phyloP scores from a whole-genome alignment of 768 basidiomycete species.

The Krasilnikovozyma curviuscula region DNA sequence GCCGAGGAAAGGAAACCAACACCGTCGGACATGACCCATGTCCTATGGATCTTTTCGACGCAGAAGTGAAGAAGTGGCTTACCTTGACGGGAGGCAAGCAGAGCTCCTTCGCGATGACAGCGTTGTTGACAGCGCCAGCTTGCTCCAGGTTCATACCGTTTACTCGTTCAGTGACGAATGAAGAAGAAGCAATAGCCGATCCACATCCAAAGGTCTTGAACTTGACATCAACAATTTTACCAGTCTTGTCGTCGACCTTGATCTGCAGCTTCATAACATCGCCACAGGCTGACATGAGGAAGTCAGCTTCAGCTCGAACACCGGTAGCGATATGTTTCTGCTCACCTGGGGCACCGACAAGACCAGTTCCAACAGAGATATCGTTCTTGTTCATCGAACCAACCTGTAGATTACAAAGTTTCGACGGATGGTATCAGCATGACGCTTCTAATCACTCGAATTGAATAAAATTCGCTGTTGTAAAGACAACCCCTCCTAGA shows the following conservation, averaged over 20 bases:
- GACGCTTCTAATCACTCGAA: background rate
- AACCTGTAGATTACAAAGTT: slow-evolving; percentile 47
- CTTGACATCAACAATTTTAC: slow-evolving; percentile 78
- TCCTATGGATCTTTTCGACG: slow-evolving; percentile 11
- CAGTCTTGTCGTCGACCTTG: slow-evolving; percentile 73
- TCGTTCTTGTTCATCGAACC: slow-evolving; percentile 88
- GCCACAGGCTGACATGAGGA: slow-evolving; percentile 45
- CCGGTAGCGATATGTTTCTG: background rate
- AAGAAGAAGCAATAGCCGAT: slow-evolving; percentile 79
- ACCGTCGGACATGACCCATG: background rate
- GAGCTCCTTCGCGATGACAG: slow-evolving; percentile 94
- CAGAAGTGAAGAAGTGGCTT: slow-evolving; percentile 5
- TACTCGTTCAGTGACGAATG: slow-evolving; percentile 97
- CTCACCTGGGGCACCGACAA: slow-evolving; percentile 84
- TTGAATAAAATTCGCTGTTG: background rate
- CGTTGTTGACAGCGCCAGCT: slow-evolving; percentile 93
- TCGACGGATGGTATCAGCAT: slow-evolving; percentile 9
- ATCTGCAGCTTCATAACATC: slow-evolving; percentile 99
- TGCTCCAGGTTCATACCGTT: slow-evolving; percentile 84
- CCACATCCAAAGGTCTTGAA: slow-evolving; percentile 99
- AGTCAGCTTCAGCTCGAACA: background rate
- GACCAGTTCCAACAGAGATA: slow-evolving; percentile 80
- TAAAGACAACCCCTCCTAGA: background rate
- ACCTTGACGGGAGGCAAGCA: slow-evolving; percentile 84
- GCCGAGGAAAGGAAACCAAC: background rate